Conservation (phyloP, 2,329 filamentous ascomycete genomes). For the Aspergillus proliferans region DNA sequence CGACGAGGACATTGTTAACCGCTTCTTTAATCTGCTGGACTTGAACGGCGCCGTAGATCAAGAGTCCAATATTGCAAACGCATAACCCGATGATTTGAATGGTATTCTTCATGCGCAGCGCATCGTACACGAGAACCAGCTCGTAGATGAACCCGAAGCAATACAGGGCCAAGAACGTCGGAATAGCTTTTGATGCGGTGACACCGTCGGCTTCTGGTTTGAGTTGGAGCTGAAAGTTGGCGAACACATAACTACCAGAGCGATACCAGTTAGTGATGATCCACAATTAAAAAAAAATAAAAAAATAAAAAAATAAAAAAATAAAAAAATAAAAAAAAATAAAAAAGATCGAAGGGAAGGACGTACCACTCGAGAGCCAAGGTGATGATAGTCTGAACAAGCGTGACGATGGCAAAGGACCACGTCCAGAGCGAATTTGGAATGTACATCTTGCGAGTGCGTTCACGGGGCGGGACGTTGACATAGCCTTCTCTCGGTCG, state of each 20-base stretch:
- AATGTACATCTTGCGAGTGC: conserved; percentile 58
- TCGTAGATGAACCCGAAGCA: conserved; percentile 97
- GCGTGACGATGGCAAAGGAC: conserved; percentile 68
- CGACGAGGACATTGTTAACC: conserved; percentile 48
- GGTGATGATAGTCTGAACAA: conserved; percentile 71
- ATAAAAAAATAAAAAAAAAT: background rate
- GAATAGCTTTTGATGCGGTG: conserved; percentile 60
- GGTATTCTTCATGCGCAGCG: conserved; percentile 88
- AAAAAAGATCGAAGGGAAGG: background rate
- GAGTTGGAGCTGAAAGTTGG: conserved; percentile 63
- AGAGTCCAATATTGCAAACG: conserved; percentile 81
- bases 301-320: background rate
- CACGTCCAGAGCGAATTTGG: conserved; percentile 85
- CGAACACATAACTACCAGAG: conserved; percentile 72
- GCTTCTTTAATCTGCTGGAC: conserved; percentile 82
- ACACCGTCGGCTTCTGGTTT: conserved; percentile 35
- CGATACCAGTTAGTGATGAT: background rate
- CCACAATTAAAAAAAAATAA: background rate
- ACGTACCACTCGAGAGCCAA: conserved; percentile 81
- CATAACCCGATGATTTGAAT: conserved; percentile 97
- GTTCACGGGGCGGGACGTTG: conserved; percentile 28
- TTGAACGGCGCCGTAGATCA: conserved; percentile 90
- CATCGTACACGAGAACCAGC: conserved; percentile 84
- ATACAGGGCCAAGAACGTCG: conserved; percentile 91
- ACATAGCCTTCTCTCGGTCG: conserved; percentile 49